Percentiles rank a stretch among this genome's conserved stretches.
Conservation (phyloP, 192 early-diverging fungal genomes). For the Glomus cerebriforme region DNA sequence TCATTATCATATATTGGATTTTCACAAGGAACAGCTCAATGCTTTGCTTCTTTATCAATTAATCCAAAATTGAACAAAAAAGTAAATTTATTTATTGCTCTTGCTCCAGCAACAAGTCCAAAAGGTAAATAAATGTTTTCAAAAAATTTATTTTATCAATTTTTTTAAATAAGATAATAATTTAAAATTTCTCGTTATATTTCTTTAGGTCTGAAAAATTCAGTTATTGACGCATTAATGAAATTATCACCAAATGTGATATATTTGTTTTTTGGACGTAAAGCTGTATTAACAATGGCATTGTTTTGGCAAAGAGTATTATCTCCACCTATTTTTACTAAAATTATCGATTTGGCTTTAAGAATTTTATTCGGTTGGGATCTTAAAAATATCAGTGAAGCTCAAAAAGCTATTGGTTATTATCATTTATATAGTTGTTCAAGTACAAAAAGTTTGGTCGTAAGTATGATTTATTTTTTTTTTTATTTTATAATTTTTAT, state of each 20-base stretch:
- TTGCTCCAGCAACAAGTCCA: constrained; percentile 90
- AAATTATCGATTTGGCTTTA: constrained; percentile 69
- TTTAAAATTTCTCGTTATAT: neutral
- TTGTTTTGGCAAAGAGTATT: constrained; percentile 86
- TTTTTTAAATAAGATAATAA: neutral
- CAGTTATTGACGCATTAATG: constrained; percentile 75
- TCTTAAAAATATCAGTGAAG: constrained; percentile 61
- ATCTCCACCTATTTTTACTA: constrained; percentile 69
- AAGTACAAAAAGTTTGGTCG: constrained; percentile 87
- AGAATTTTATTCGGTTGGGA: constrained; percentile 87
- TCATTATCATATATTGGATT: constrained; percentile 94
- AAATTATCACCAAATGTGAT: constrained; percentile 84
- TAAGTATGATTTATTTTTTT: constrained; percentile 24
- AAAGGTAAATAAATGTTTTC: constrained; percentile 40
- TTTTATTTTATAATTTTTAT: too few relatives aligned
- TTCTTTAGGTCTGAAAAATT: constrained; percentile 72
- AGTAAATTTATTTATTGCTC: constrained; percentile 85
- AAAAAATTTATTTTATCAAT: neutral
- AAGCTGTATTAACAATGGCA: constrained; percentile 71
- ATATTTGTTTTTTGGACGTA: constrained; percentile 87
- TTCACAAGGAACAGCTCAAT: constrained; percentile 91
- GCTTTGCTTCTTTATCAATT: constrained; percentile 82
- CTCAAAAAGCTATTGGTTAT: constrained; percentile 78
- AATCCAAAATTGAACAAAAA: constrained; percentile 77
- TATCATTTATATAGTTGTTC: constrained; percentile 89